Percentiles rank a stretch among this genome's conserved stretches.
Evolutionary conservation across 2,329 filamentous ascomycete species (phyloP).

Genomic region (Verticillium alfalfae): DNA sequence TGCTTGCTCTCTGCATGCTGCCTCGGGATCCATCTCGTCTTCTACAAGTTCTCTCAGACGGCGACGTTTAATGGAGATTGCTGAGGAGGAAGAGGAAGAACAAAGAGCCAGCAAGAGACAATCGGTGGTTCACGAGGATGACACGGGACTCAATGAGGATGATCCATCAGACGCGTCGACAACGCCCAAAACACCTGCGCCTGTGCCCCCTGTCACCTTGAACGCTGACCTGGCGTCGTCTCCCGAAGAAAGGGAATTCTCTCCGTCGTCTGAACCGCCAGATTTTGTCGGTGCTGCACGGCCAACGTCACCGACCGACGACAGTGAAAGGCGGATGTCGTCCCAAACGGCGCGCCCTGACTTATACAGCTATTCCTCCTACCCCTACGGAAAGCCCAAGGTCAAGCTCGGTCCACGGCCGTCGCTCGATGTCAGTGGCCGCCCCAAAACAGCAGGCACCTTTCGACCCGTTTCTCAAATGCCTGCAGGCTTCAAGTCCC

Average conservation of each 20-base stretch:
- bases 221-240: slow-evolving; percentile 46
- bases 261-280: slow-evolving; percentile 43
- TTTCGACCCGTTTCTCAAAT: slow-evolving; percentile 72
- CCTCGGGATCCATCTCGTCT: slow-evolving; percentile 79
- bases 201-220: slow-evolving; percentile 36
- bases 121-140: slow-evolving; percentile 45
- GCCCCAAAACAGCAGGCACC: slow-evolving; percentile 50
- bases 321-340: slow-evolving; percentile 36
- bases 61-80: slow-evolving; percentile 81
- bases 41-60: slow-evolving; percentile 74
- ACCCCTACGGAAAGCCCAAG: slow-evolving; percentile 63
- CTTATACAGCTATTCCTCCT: slow-evolving; percentile 41
- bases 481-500: slow-evolving; percentile 70
- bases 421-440: slow-evolving; percentile 59
- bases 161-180: slow-evolving; percentile 13
- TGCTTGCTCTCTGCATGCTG: slow-evolving; percentile 83
- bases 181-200: slow-evolving; percentile 19
- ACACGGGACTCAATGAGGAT: slow-evolving; percentile 16
- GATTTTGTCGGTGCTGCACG: slow-evolving; percentile 41
- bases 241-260: slow-evolving; percentile 45
- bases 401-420: slow-evolving; percentile 86
- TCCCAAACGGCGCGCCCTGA: slow-evolving; percentile 49
- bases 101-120: slow-evolving; percentile 53
- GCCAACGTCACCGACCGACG: slow-evolving; percentile 40
- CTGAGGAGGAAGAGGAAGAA: slow-evolving; percentile 85